These are phyloP conservation scores for Rhytidiadelphus loreus DNA, from an alignment of 225 moss, liverwort and hornwort species.

Conservation along the genomic window DNA sequence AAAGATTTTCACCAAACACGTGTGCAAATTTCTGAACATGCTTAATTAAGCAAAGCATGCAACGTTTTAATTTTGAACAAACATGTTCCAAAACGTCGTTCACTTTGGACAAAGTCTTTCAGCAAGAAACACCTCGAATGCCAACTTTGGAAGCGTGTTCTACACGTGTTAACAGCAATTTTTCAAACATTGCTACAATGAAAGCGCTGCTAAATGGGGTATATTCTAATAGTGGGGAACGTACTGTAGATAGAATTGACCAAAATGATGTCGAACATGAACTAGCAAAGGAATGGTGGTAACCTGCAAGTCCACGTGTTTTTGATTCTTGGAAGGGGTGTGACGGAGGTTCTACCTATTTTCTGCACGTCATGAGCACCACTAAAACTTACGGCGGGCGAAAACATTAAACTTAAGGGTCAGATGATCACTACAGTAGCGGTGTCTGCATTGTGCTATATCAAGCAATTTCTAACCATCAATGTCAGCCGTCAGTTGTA, in stretches of 20 bases:
- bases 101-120: no score
- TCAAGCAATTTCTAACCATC: neutral
- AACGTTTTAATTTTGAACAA: neutral
- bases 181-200: neutral
- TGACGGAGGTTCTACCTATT: no score
- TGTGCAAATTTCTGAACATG: neutral
- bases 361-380: neutral
- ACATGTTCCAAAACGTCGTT: neutral
- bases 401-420: no score
- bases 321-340: neutral
- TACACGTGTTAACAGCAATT: no score
- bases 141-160: neutral
- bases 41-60: neutral
- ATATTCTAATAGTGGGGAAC: neutral
- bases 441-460: neutral
- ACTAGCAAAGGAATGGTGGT: neutral
- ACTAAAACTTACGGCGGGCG: no score
- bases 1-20: neutral
- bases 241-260: neutral
- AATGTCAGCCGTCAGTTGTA: neutral
- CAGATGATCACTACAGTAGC: neutral
- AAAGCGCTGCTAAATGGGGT: no score
- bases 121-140: neutral
- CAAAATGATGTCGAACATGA: neutral
- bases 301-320: neutral